Evolutionary conservation across 202 grass and related monocot species (phyloP), one percentile per base, ranked within the genome.

Genomic region (Brachypodium distachyon): DNA sequence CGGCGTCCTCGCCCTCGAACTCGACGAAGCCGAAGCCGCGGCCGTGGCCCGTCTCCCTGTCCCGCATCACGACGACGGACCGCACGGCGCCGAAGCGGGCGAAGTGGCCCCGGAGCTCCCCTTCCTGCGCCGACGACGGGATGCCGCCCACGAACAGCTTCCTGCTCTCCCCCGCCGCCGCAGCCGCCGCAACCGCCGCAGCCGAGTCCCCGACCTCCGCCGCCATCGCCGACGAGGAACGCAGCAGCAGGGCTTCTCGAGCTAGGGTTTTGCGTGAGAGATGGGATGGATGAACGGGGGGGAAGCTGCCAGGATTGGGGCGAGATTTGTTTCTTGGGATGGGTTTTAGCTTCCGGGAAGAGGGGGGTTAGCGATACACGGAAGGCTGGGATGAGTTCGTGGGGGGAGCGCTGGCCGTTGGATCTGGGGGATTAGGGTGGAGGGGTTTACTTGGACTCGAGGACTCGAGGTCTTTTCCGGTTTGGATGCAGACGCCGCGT

Each of bases 81-180:
- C 87, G 76, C 70, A 99, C 87, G 12, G 74, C 85, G 17, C 96
- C 96, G 87, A 77, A 99, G 59, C 74, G 63, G 3, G 43, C 52
- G 71, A 99, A 99, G 56, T 93, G 58, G 1, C 72, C 57, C 49
- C 44, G 38, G 54, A 99, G 75, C 55, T 84, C 78, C 55, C 77
- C 58, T 81, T 96, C 92, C 76, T 76, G 55, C 51, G 92, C 91
- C 29, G 67, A 72, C 8, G 67, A 23, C 23, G 96, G 91, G 77
- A 99, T 78, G 40, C 96, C 92, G 36, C 96, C 96, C 0, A 99
- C 89, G 55, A 99, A 99, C 1, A 99, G 74, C 85, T 96, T 99
- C 3, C 87, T 70, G 37, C 44, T 72, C 77, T 96, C 91, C 0
- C 65, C 81, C 0, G 47, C 59, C 23, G 9, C 22, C 56, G 18